Conservation (phyloP, 164 flowering plant genomes). For the Aristolochia contorta region DNA sequence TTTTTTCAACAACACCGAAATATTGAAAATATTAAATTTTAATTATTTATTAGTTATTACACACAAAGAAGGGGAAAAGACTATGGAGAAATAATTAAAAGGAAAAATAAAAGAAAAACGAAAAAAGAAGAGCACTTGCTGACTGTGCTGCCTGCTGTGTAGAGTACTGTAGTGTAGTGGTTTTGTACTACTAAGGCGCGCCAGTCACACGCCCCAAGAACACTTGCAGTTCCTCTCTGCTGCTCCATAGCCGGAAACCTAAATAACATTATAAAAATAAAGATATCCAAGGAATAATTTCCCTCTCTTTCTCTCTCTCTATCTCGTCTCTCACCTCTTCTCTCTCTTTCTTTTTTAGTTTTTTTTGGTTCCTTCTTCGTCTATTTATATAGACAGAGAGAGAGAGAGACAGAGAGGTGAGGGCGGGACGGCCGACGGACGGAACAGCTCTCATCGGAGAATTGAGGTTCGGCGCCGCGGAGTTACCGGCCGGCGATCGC, state of each 20-base stretch:
- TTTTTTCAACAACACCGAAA: neutral
- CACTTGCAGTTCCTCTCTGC: neutral
- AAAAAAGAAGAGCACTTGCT: neutral
- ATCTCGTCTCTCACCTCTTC: neutral
- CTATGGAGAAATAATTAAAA: neutral
- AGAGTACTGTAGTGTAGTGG: neutral
- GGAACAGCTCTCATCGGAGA: neutral
- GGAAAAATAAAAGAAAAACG: neutral
- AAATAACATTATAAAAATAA: neutral
- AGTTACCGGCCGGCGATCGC: neutral
- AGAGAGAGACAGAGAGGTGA: no score
- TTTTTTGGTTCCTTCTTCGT: neutral
- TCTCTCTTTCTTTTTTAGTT: neutral
- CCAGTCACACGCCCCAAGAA: slow-evolving; percentile 1
- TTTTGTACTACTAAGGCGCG: neutral
- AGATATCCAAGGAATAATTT: neutral
- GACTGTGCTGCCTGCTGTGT: no score
- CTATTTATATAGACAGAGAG: neutral
- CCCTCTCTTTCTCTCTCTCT: neutral
- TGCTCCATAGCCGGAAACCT: neutral
- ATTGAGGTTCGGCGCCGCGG: neutral
- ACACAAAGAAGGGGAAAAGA: neutral
- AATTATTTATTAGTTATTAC: neutral
- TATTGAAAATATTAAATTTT: neutral
- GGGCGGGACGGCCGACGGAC: no score